Percentiles rank a stretch among this genome's conserved stretches.
phyloP scores from a whole-genome alignment of 2,329 filamentous ascomycete genomes.

The Cladosporium sp. region DNA sequence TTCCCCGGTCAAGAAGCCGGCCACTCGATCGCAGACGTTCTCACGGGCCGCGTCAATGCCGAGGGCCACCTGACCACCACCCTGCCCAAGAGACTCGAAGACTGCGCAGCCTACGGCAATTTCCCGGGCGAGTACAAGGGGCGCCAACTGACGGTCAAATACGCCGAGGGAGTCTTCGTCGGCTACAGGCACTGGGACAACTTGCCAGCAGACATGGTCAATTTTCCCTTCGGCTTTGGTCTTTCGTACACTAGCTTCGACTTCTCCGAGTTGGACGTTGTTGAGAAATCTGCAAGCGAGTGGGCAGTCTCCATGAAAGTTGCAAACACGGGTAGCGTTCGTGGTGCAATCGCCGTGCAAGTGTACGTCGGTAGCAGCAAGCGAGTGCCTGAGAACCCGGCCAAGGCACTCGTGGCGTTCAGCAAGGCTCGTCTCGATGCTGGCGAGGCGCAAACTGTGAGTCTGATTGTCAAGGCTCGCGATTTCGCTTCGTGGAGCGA shows the following conservation, averaged over 20 bases:
- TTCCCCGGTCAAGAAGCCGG: slow-evolving; percentile 69
- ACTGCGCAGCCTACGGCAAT: slow-evolving; percentile 65
- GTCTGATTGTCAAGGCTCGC: not conserved
- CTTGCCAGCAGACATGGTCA: slow-evolving; percentile 53
- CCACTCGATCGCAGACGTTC: slow-evolving; percentile 72
- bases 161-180: slow-evolving; percentile 69
- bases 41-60: slow-evolving; percentile 70
- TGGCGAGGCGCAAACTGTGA: slow-evolving; percentile 40
- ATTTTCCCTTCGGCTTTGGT: slow-evolving; percentile 75
- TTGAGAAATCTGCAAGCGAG: slow-evolving; percentile 24
- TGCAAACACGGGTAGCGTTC: not conserved
- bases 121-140: slow-evolving; percentile 65
- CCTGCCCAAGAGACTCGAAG: slow-evolving; percentile 51
- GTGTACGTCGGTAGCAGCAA: slow-evolving; percentile 34
- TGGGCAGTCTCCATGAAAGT: not conserved
- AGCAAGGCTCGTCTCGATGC: slow-evolving; percentile 58
- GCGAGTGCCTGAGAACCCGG: slow-evolving; percentile 58
- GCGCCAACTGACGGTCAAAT: slow-evolving; percentile 60
- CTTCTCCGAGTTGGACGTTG: slow-evolving; percentile 51
- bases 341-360: slow-evolving; percentile 4
- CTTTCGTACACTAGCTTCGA: slow-evolving; percentile 65
- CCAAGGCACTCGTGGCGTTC: slow-evolving; percentile 68
- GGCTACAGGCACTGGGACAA: slow-evolving; percentile 73
- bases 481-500: slow-evolving; percentile 8
- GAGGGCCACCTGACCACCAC: slow-evolving; percentile 71